Evolutionary conservation across 2,329 filamentous ascomycete genomes (phyloP), one percentile per base, ranked within the genome.

Genomic region (Alternaria triticimaculans): DNA sequence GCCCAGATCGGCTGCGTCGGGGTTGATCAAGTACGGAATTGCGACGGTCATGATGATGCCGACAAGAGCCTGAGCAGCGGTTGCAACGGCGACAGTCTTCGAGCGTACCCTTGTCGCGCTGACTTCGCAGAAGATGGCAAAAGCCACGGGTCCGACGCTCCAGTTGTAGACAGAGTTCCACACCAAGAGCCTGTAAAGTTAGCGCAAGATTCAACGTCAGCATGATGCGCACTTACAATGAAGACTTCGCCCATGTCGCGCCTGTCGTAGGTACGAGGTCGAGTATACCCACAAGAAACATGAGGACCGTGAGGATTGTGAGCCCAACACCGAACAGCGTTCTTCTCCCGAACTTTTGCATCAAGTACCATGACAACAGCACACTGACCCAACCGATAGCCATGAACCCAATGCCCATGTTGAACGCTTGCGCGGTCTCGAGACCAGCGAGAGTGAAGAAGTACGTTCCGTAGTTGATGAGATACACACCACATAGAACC

Each of bases 21-120:
- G 78, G 55, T 82, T 82, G 65, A 82, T 78, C 58, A 81, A 72
- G 59, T 82, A 82, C 9, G 80, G 80, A 26, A 81, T 81, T 0
- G 77, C 77, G 14, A 82, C 75, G 60, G 37, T 41, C 37, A 41
- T 41, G n/a, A 41, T 41, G 15, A 41, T 41, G 8, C 37, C 37
- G 37, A 41, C 15, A 41, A 41, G 37, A 41, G 37, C 37, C 37
- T 41, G 37, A 41, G n/a, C 37, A 41, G 37, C 37, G 37, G 37
- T 41, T 10, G 37, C 37, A 0, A 41, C n/a, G 37, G 37, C 37
- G 37, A 41, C 37, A 41, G 37, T 41, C 37, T 41, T 41, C n/a
- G 37, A 41, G 37, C 37, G 37, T 2, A 41, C 37, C 37, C 37
- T 41, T 1, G 37, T 41, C n/a, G 37, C 37, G n/a, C 37, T 41